Base-by-base conservation (phyloP, 805 yeast species). In the Priceomyces castillae region DNA sequence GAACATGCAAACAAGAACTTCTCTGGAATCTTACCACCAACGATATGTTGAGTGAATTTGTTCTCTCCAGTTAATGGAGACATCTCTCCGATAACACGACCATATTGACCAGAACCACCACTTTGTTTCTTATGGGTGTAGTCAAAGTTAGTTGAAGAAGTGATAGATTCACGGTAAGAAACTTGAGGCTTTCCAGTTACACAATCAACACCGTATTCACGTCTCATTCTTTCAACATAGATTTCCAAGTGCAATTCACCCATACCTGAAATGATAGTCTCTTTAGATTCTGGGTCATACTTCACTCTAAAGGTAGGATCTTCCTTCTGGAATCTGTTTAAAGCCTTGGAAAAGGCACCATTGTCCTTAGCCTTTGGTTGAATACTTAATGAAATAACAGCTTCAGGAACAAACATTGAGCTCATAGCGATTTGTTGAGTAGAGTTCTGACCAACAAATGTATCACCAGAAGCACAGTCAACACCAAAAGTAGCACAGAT, bases 71-170 rank as follows among this genome's bases (percentile, higher is more conserved):
- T 86, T 38, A 78, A 61, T 42, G 90, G 81, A 5, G 74, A 67
- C 69, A 90, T 64, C 44, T 74, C 77, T 63, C 99, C 98, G 67
- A 90, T 85, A 59, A 92, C 97, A 73, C 90, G 84, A 68, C 96
- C 99, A 63, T 82, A 94, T 76, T 94, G 99, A 71, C 99, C 99
- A 52, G 98, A 95, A 80, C 99, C 99, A 68, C 99, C 99, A 61
- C 92, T 80, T 74, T 94, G 99, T 64, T 90, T 92, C 79, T 94
- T 94, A 76, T 92, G 98, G 22, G 96, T 85, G 71, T 84, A 89
- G 64, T 94, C 98, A 60, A 94, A 92, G 11, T 81, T 74, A 23
- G 92, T 77, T 34, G 86, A 72, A 2, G 77, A 63, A 30, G 86
- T 72, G 52, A 92, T 82, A 33, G 98, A 85, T 71, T 94, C 99